Evolutionary conservation across 208 protist genomes (phyloP).

Genomic region (Balamuthia mandrillaris): DNA sequence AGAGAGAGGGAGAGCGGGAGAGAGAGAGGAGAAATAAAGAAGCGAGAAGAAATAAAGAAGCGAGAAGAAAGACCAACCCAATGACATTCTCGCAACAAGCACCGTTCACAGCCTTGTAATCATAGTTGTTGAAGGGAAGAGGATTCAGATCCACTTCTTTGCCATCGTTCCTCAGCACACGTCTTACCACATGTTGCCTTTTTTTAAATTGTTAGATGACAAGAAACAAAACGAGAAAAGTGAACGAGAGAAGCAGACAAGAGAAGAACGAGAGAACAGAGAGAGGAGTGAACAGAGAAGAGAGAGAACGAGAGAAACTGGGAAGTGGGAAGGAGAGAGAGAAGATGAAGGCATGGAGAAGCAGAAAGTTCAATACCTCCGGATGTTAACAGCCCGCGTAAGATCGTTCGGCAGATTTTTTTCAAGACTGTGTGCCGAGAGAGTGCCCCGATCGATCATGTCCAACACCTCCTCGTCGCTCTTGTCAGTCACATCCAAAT

Average conservation of each 20-base stretch:
- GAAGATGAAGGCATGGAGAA: background rate
- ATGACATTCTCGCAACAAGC: constrained; percentile 94
- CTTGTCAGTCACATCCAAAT: constrained; percentile 28
- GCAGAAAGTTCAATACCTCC: background rate
- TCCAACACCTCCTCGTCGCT: constrained; percentile 47
- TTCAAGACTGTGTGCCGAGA: constrained; percentile 30
- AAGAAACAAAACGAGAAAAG: background rate
- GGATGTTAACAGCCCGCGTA: constrained; percentile 35
- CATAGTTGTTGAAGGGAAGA: constrained; percentile 83
- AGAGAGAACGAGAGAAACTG: background rate
- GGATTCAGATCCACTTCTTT: constrained; percentile 43
- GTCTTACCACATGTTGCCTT: background rate
- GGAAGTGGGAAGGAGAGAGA: background rate
- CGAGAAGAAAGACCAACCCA: constrained; percentile 47
- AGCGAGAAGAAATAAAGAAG: background rate
- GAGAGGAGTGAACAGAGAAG: background rate
- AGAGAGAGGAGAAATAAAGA: background rate
- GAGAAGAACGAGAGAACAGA: background rate
- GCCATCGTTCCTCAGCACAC: background rate
- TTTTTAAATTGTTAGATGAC: background rate
- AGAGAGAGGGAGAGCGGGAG: background rate
- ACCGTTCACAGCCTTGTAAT: constrained; percentile 84
- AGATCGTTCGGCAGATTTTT: constrained; percentile 35
- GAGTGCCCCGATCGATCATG: constrained; percentile 2
- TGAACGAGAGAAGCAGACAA: background rate